Conservation (phyloP, 495 filamentous ascomycete genomes). For the Staphylotrichum longicolle region DNA sequence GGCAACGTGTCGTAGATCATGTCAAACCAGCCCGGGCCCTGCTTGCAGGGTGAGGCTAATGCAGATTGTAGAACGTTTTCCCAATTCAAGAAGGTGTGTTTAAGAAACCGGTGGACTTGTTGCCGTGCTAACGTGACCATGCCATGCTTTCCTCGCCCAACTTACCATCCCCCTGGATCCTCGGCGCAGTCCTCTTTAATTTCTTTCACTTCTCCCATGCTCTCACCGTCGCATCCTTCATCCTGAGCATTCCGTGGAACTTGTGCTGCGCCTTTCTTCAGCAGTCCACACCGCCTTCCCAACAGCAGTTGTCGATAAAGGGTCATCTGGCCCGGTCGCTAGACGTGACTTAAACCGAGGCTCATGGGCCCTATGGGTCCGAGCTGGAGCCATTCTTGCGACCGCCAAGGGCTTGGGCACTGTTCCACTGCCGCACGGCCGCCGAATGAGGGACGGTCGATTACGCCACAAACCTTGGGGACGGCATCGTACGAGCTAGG, state of each 20-base stretch:
- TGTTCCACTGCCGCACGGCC: background rate
- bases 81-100: no score
- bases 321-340: background rate
- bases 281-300: background rate
- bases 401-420: constrained; percentile 6
- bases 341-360: background rate
- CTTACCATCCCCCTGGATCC: background rate
- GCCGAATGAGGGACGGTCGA: constrained; percentile 4
- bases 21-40: background rate
- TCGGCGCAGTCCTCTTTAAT: no score
- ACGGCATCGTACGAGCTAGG: background rate
- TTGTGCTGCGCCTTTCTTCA: background rate
- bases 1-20: background rate
- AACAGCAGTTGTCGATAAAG: background rate
- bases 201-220: no score
- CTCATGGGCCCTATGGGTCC: background rate
- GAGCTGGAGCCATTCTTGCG: background rate
- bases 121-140: constrained; percentile 1
- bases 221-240: no score
- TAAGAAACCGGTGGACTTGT: no score
- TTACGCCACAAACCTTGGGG: background rate
- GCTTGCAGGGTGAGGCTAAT: no score
- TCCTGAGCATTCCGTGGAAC: no score
- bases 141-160: background rate
- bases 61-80: no score